Base-by-base conservation (phyloP, 805 yeast species). In the Sugiyamaella valdiviana region DNA sequence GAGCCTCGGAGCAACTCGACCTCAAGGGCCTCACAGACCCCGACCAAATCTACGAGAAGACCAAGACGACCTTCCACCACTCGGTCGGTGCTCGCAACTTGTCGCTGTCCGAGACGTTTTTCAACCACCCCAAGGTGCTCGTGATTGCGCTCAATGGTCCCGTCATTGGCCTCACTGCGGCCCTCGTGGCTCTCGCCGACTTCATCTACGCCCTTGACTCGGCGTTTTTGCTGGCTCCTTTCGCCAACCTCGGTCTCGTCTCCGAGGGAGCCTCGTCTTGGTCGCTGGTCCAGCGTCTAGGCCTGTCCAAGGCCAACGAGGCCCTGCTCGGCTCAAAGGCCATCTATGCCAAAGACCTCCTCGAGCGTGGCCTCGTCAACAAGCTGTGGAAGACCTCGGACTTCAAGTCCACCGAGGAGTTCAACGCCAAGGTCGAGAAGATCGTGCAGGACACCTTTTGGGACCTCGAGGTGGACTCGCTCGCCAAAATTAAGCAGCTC, bases 101-200 rank as follows among this genome's bases (percentile, higher is more conserved):
- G 22, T 80, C 75, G 58, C 66, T 88, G 47, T 81, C 93, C 3
- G 77, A 80, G 54, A 70, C 82, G 36, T 79, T 85, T 62, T 77
- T 78, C 54, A 76, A 79, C 58, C 96, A 88, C 65, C 66, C 74
- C 7, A 88, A 88, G 62, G 71, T 86, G 6, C 67, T 88, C 35
- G 80, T 80, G 22, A 78, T 79, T 39, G 90, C 88, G 2, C 71
- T 88, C 49, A 88, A 88, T 62, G 96, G 96, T 0, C 95, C 96
- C 0, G 95, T 80, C 4, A 76, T 88, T 50, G 96, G 96, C 0
- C 73, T 88, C 50, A 71, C 81, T 26, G 79, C 90, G 2, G 88
- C 89, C 0, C 64, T 88, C 45, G 81, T 86, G 10, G 77, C 83
- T n/a, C 67, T 84, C 46, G 79, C 85, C 65, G 96, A 88, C 65